Evolutionary conservation across 768 basidiomycete genomes (phyloP), one percentile per base, ranked within the genome.

Genomic region (Naganishia antarctica): DNA sequence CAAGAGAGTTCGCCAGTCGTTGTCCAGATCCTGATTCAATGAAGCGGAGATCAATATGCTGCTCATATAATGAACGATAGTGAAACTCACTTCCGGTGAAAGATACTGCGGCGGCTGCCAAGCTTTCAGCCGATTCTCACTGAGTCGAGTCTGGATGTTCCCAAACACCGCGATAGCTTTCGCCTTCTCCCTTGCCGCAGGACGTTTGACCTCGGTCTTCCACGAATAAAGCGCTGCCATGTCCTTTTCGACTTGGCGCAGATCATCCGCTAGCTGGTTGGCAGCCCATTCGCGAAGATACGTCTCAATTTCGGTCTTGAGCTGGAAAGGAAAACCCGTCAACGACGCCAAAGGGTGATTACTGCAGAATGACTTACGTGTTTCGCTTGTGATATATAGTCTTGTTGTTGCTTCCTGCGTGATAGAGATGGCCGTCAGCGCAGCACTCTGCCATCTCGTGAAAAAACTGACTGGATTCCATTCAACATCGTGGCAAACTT

Each of bases 401-500:
- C 50, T 29, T 43, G 44, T 40, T 63, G 37, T 32, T 50, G 51
- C 8, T 43, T 51, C 29, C 62, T 63, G 49, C 16, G 21, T 11
- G 31, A 18, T n/a, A 48, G 9, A n/a, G n/a, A n/a, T n/a, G n/a
- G n/a, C 31, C n/a, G 4, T 15, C 40, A 16, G 47, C 31, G 32
- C 47, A 34, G 21, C 41, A 9, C 43, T 44, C 16, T 16, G 37
- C 37, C 7, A 8, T 40, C 16, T 40, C 37, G 37, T 40, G 16
- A 40, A 13, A 13, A 3, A 12, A 60, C 75, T 60, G 32, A 77
- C 77, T 74, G 73, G 31, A 78, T 66, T 11, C 71, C 71, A 71
- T 89, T 90, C 88, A 96, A 91, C 60, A 94, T 83, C 69, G 96
- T 91, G 0, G 91, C 91, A 72, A 98, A 98, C 74, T 94, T 94